Evolutionary conservation across 768 basidiomycete genomes (phyloP), one percentile per base, ranked within the genome.

Genomic region (Leccinum longicurvipes): DNA sequence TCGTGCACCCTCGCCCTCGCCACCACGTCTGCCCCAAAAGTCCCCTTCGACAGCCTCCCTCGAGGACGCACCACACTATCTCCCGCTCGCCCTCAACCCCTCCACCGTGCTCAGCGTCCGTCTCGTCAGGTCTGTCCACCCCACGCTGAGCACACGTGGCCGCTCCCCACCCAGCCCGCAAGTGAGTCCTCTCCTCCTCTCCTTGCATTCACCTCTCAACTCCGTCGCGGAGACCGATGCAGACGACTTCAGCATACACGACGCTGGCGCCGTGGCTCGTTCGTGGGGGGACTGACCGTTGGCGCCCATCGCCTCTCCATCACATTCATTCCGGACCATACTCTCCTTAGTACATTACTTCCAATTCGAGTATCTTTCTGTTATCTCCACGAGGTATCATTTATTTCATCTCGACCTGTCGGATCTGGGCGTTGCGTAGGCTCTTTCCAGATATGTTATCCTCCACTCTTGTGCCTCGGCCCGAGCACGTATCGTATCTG

Each of bases 381-480:
- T 62, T 73, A 71, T 70, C 67, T 69, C 72, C 66, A 71, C 65
- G 62, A 73, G 69, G 70, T 58, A 50, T 56, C 56, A 47, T 55
- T 49, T 63, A 61, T 57, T 63, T 62, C 58, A 57, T 60, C 57
- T 61, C 47, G 51, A 47, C 51, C 45, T 59, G 59, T 60, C 71
- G 62, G 64, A 72, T 70, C 71, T 73, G 55, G 67, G 47, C 41
- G 49, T 60, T 60, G 62, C 60, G 53, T 57, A 60, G 55, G 55
- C 45, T 54, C 65, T 53, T 69, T 62, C 67, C 66, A 50, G 57
- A 60, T 64, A 60, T 64, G 62, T 67, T 66, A 45, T 62, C 57
- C 65, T 69, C 53, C 50, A 59, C 63, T 59, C 45, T 50, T 52
- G 62, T 69, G 60, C 67, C 62, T 55, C 56, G 21, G 44, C 21